Evolutionary conservation across 2,329 filamentous ascomycete genomes (phyloP).

Genomic region (Alternaria hordeiaustralica): DNA sequence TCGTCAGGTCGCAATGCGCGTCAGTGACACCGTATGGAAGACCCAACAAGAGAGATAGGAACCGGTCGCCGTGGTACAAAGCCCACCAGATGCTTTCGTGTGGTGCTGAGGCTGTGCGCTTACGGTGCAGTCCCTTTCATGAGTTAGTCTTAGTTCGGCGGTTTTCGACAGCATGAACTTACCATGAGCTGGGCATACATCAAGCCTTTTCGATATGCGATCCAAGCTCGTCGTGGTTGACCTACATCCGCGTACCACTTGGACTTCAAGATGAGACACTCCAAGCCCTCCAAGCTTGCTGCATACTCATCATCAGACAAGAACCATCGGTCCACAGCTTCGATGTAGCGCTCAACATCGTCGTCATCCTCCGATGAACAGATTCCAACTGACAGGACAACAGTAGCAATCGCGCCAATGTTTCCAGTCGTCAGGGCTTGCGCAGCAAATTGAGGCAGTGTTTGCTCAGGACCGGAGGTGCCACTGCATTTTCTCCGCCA

Average conservation of each 20-base stretch:
- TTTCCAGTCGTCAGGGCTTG: constrained; percentile 54
- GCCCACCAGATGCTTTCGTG: constrained; percentile 52
- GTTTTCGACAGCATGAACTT: constrained; percentile 26
- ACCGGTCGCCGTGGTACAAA: constrained; percentile 56
- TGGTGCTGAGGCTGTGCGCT: constrained; percentile 39
- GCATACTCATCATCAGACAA: constrained; percentile 58
- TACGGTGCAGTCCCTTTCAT: constrained; percentile 47
- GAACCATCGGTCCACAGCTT: constrained; percentile 56
- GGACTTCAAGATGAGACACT: constrained; percentile 58
- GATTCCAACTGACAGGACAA: constrained; percentile 48
- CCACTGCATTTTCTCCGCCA: constrained; percentile 53
- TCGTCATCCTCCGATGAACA: constrained; percentile 51
- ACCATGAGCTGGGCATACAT: constrained; percentile 61
- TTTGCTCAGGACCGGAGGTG: constrained; percentile 48
- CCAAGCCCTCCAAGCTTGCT: constrained; percentile 60
- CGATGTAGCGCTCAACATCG: constrained; percentile 56
- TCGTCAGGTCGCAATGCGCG: constrained; percentile 45
- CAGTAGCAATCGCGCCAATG: constrained; percentile 46
- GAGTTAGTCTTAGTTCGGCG: constrained; percentile 16
- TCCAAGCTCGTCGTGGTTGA: constrained; percentile 62
- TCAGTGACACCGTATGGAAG: constrained; percentile 57
- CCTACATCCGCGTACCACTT: constrained; percentile 64
- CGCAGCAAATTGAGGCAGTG: constrained; percentile 50
- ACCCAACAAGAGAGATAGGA: constrained; percentile 61
- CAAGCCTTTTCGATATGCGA: constrained; percentile 58